A percentile compares a stretch with the other conserved stretches of the same genome.
Evolutionary conservation across 495 filamentous ascomycete genomes (phyloP).

Genomic region (Aspergillus taichungensis): DNA sequence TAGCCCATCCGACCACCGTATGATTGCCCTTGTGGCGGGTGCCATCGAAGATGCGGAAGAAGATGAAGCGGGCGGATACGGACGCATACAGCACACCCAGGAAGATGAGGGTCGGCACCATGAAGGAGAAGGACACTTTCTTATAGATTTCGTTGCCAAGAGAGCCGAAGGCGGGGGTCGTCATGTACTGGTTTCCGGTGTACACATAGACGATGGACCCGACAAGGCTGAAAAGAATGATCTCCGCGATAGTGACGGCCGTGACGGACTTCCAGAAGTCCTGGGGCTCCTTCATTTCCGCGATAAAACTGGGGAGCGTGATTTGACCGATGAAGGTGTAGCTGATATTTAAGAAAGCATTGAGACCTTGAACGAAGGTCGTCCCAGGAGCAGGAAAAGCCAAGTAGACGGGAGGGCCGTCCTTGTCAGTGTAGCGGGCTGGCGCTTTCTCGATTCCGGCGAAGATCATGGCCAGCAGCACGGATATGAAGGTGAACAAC

Average conservation of each 20-base stretch:
- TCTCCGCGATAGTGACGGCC: conserved; percentile 75
- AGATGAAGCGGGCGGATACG: conserved; percentile 77
- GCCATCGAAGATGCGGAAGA: conserved; percentile 74
- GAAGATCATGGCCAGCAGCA: conserved; percentile 71
- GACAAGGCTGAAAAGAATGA: conserved; percentile 71
- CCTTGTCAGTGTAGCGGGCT: conserved; percentile 43
- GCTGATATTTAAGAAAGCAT: conserved; percentile 80
- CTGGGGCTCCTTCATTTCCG: conserved; percentile 77
- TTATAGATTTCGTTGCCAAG: conserved; percentile 61
- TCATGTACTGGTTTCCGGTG: conserved; percentile 78
- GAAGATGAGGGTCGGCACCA: conserved; percentile 88
- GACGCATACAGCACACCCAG: conserved; percentile 81
- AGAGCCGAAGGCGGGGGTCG: conserved; percentile 72
- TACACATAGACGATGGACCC: conserved; percentile 71
- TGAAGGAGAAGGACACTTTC: conserved; percentile 82
- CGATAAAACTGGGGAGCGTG: conserved; percentile 83
- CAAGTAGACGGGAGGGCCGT: conserved; percentile 54
- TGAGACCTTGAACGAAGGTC: conserved; percentile 69
- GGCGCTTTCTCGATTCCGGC: conserved; percentile 64
- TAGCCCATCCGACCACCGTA: conserved; percentile 70
- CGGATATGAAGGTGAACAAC: conserved; percentile 78
- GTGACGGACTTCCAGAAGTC: conserved; percentile 88
- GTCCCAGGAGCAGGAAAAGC: conserved; percentile 60
- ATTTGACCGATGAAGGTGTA: conserved; percentile 94
- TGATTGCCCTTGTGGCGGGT: conserved; percentile 68